These are phyloP conservation scores for Macroventuria anomochaeta DNA, from an alignment of 2,329 filamentous ascomycete species.

Conservation along the genomic window DNA sequence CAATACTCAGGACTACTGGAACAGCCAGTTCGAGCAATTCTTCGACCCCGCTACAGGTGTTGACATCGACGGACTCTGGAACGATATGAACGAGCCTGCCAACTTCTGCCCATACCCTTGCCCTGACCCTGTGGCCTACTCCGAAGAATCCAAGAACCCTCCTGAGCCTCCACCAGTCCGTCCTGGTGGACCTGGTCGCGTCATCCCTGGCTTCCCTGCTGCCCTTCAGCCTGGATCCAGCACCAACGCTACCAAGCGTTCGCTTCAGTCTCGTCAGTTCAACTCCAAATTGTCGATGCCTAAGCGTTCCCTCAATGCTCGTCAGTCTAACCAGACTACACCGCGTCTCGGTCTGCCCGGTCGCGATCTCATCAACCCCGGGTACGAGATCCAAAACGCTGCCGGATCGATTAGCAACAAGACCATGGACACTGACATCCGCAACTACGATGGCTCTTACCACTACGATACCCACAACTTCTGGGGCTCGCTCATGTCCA, in stretches of 20 bases:
- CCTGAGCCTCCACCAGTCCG: slow-evolving; percentile 70
- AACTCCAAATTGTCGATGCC: slow-evolving; percentile 4
- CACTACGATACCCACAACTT: slow-evolving; percentile 80
- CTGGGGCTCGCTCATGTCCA: slow-evolving; percentile 77
- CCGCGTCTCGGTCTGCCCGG: slow-evolving; percentile 62
- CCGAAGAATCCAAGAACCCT: slow-evolving; percentile 58
- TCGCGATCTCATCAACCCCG: slow-evolving; percentile 69
- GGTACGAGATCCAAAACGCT: slow-evolving; percentile 68
- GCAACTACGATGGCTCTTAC: slow-evolving; percentile 69
- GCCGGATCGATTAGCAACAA: slow-evolving; percentile 51
- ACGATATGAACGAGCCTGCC: slow-evolving; percentile 49
- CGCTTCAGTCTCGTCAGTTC: slow-evolving; percentile 13
- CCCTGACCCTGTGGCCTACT: slow-evolving; percentile 46
- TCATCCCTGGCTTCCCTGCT: slow-evolving; percentile 72
- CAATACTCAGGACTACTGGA: slow-evolving; percentile 71
- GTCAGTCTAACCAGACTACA: slow-evolving; percentile 43
- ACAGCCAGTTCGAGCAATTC: slow-evolving; percentile 69
- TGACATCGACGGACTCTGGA: slow-evolving; percentile 76
- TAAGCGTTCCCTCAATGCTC: slow-evolving; percentile 22
- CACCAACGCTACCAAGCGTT: slow-evolving; percentile 24
- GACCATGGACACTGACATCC: slow-evolving; percentile 69
- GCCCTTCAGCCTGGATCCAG: slow-evolving; percentile 65
- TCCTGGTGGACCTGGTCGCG: slow-evolving; percentile 60
- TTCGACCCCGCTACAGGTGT: slow-evolving; percentile 69
- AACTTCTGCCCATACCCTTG: slow-evolving; percentile 57